Percentiles rank a stretch among this genome's conserved stretches.
phyloP scores from a whole-genome alignment of 345 rosid species.

The Limnanthes douglasii region DNA sequence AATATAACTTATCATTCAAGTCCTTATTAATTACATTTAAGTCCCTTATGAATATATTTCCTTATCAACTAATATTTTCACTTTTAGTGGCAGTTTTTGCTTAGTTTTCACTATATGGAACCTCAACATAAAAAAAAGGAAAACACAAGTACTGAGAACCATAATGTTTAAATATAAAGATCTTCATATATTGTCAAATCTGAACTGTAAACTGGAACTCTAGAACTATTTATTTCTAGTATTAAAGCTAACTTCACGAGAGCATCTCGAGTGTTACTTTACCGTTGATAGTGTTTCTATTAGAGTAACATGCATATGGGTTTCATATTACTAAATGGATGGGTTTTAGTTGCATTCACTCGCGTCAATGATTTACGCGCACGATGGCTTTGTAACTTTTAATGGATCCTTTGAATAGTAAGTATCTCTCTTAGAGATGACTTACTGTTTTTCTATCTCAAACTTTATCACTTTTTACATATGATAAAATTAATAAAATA shows the following conservation, averaged over 20 bases:
- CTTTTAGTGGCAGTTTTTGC: conserved; percentile 91
- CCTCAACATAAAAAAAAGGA: conserved; percentile 80
- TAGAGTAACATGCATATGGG: conserved; percentile 57
- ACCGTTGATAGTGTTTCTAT: conserved; percentile 11
- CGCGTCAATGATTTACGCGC: conserved; percentile 83
- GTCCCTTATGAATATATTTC: too few species aligned
- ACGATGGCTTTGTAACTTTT: conserved; percentile 90
- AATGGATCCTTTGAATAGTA: conserved; percentile 78
- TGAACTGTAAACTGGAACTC: conserved; percentile 66
- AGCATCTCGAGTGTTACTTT: not conserved
- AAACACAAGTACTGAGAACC: conserved; percentile 92
- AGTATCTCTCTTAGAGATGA: conserved; percentile 21
- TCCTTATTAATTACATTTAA: too few species aligned
- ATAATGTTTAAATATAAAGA: conserved; percentile 93
- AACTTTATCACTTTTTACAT: too few species aligned
- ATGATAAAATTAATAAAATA: too few species aligned
- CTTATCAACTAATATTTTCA: conserved; percentile 76
- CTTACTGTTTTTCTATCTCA: too few species aligned
- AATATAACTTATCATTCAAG: too few species aligned
- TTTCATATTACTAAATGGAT: conserved; percentile 70
- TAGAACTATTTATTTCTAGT: too few species aligned
- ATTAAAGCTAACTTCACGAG: too few species aligned
- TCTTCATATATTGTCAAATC: conserved; percentile 78
- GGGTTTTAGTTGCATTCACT: conserved; percentile 97
- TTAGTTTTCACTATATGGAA: too few species aligned